Evolutionary conservation across 257 asterid species (phyloP), one percentile per base, ranked within the genome.

Genomic region (Apocynum venetum): DNA sequence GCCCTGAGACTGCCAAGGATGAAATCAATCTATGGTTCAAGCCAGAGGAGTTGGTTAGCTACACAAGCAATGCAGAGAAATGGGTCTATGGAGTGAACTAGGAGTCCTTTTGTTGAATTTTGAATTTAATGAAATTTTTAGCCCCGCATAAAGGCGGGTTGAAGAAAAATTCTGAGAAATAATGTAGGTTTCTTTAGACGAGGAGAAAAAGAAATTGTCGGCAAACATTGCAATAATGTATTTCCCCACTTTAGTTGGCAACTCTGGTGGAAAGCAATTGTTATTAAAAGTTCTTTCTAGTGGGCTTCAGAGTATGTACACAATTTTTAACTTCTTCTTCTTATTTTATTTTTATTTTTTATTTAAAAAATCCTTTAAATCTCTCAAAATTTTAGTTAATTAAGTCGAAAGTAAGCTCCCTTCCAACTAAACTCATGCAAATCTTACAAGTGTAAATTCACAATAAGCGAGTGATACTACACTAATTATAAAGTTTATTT

Each of bases 1-100:
- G 99, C n/a, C 97, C 93, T 0, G 97, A 96, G 90, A 96, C 98
- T 3, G 99, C 99, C 49, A 96, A 93, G 87, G 98, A 96, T 80
- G 99, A 96, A 77, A 96, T 96, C 92, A 85, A 81, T 81, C 91
- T 93, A 72, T 93, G 98, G 99, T 93, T 96, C 81, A 93, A 96
- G 81, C 94, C 95, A 1, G 97, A 89, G 77, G 99, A 96, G 84
- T 86, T 96, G 92, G 97, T 96, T 59, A 84, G 72, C 43, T 96
- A 88, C 96, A 79, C 92, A 5, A 89, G 88, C 92, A 89, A 92
- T 79, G 81, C 96, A 56, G 99, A 96, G 90, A 92, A 91, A 86
- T 96, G 98, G 99, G 72, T 92, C 79, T 91, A 96, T 77, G 99
- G 97, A 65, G 83, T 0, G 68, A 93, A 96, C 82, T 96, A 81